Evolutionary conservation across 352 stramenopile species (phyloP).

Genomic region (Phytophthora pluvialis): DNA sequence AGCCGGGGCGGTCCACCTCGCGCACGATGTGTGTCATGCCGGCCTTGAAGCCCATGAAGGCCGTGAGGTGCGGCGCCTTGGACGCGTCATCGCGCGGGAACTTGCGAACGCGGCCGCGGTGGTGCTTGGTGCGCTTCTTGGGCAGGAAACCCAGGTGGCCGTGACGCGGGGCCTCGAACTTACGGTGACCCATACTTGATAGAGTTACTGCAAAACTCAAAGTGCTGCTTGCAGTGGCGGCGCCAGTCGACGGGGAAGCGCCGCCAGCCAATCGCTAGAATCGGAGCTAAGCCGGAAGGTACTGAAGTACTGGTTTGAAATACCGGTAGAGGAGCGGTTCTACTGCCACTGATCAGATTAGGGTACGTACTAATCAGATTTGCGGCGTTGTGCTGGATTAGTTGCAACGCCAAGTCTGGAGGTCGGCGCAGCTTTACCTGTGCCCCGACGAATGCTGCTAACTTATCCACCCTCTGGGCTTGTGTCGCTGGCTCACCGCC

Average conservation of each 20-base stretch:
- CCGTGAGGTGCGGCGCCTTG: slow-evolving; percentile 98
- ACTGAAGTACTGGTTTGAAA: too few species aligned
- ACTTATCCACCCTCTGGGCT: too few species aligned
- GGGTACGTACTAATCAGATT: too few species aligned
- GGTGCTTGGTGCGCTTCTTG: slow-evolving; percentile 99
- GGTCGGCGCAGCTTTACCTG: too few species aligned
- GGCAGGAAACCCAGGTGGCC: slow-evolving; percentile 99
- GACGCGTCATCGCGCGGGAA: slow-evolving; percentile 98
- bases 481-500: too few species aligned
- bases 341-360: background rate
- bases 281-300: slow-evolving; percentile 30
- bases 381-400: too few species aligned
- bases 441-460: too few species aligned
- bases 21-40: slow-evolving; percentile 99
- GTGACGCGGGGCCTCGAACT: slow-evolving; percentile 97
- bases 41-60: slow-evolving; percentile 99
- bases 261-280: slow-evolving; percentile 33
- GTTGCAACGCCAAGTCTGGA: too few species aligned
- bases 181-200: slow-evolving; percentile 96
- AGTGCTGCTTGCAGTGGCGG: slow-evolving; percentile 33
- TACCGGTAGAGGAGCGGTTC: background rate
- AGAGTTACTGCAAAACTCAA: slow-evolving; percentile 89
- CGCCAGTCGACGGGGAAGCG: slow-evolving; percentile 7
- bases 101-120: slow-evolving; percentile 98
- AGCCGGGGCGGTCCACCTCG: slow-evolving; percentile 98